Conservation (phyloP, 2,329 filamentous ascomycete genomes). For the Ophiobolus disseminans region DNA sequence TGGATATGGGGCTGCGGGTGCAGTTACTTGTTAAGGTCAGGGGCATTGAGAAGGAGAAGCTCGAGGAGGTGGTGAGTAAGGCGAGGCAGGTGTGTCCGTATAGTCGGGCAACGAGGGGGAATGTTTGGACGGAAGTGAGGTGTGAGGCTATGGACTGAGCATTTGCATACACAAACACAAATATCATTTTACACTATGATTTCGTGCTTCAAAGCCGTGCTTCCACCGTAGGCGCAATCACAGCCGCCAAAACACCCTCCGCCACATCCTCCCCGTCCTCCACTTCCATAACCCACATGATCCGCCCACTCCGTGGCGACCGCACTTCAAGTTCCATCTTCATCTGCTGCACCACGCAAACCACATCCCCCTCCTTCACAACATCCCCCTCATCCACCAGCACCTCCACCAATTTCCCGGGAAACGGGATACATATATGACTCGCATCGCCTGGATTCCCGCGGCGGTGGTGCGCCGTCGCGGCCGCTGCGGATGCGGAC, state of each 20-base stretch:
- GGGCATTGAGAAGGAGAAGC: conserved; percentile 41
- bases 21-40: conserved; percentile 50
- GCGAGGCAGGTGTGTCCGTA: conserved; percentile 48
- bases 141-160: conserved; percentile 26
- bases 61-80: conserved; percentile 47
- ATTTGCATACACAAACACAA: too few relatives aligned
- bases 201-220: conserved; percentile 21
- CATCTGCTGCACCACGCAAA: conserved; percentile 70
- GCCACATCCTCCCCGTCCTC: conserved; percentile 64
- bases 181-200: too few relatives aligned
- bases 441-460: conserved; percentile 58
- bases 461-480: conserved; percentile 53
- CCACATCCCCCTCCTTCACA: conserved; percentile 60
- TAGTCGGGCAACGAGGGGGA: conserved; percentile 42
- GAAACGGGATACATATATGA: conserved; percentile 64
- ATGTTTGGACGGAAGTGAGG: conserved; percentile 35
- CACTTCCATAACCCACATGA: conserved; percentile 61
- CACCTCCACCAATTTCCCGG: conserved; percentile 66
- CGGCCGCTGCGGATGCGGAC: conserved; percentile 51
- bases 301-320: conserved; percentile 55
- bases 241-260: conserved; percentile 61
- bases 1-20: conserved; percentile 55
- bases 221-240: conserved; percentile 50
- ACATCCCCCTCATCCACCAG: conserved; percentile 63
- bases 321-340: conserved; percentile 74